These are phyloP conservation scores for Ophiosphaerella narmari DNA, from an alignment of 2,329 filamentous ascomycete genomes.

Conservation along the genomic window DNA sequence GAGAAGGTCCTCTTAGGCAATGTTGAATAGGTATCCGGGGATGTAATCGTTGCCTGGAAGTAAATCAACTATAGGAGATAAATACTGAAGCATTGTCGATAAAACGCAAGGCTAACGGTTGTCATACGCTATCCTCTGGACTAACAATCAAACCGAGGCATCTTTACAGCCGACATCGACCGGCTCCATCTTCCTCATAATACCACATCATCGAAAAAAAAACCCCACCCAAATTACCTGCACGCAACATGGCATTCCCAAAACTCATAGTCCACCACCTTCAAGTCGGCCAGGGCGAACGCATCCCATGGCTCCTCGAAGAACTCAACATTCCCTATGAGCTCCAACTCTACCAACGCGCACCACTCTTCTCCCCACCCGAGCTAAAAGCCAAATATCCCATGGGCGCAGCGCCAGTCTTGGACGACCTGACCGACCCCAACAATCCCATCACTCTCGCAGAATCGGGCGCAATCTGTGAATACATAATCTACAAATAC, in stretches of 20 bases:
- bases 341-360: conserved; percentile 53
- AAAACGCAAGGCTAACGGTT: not conserved
- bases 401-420: conserved; percentile 62
- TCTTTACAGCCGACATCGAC: not conserved
- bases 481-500: conserved; percentile 65
- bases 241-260: conserved; percentile 19
- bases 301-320: conserved; percentile 67
- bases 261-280: conserved; percentile 45
- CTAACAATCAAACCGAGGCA: not conserved
- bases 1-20: not conserved
- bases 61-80: not conserved
- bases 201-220: not conserved
- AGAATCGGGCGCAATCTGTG: conserved; percentile 63
- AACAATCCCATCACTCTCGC: conserved; percentile 59
- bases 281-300: conserved; percentile 63
- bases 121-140: not conserved
- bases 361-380: conserved; percentile 49
- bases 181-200: not conserved
- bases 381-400: conserved; percentile 42
- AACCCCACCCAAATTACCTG: not conserved
- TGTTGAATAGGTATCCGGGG: not conserved
- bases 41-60: not conserved
- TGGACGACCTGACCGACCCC: conserved; percentile 56
- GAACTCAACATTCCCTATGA: conserved; percentile 63
- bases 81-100: not conserved